Evolutionary conservation across 2,329 filamentous ascomycete genomes (phyloP).

Genomic region (Pseudogymnoascus pannorum): DNA sequence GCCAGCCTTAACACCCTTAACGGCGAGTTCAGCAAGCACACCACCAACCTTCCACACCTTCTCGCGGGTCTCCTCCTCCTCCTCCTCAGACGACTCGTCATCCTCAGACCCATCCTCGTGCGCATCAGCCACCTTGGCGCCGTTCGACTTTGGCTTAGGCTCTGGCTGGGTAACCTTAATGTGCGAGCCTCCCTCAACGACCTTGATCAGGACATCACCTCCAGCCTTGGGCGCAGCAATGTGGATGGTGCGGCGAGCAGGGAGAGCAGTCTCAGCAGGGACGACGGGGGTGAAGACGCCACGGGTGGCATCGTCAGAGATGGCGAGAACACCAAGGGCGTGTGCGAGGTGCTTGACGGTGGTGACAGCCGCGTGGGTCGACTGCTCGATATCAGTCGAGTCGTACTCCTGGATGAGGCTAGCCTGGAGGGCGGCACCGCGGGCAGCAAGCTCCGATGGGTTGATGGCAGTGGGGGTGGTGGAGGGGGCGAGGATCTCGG

Average conservation of each 20-base stretch:
- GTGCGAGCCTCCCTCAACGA: slow-evolving; percentile 81
- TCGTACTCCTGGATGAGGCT: slow-evolving; percentile 94
- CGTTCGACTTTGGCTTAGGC: slow-evolving; percentile 60
- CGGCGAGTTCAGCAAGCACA: slow-evolving; percentile 74
- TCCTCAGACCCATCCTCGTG: slow-evolving; percentile 50
- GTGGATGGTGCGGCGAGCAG: slow-evolving; percentile 76
- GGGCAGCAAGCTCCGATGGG: slow-evolving; percentile 81
- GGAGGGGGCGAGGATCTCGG: slow-evolving; percentile 72
- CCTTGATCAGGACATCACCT: slow-evolving; percentile 79
- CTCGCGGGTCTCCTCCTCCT: slow-evolving; percentile 80
- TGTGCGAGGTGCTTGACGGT: slow-evolving; percentile 85
- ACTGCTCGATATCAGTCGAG: slow-evolving; percentile 86
- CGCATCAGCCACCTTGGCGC: slow-evolving; percentile 51
- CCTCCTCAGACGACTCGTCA: slow-evolving; percentile 57
- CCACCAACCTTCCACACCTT: slow-evolving; percentile 87
- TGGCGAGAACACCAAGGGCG: slow-evolving; percentile 77
- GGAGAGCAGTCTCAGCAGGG: slow-evolving; percentile 78
- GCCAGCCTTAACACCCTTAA: slow-evolving; percentile 79
- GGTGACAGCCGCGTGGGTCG: slow-evolving; percentile 89
- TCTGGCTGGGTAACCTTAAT: slow-evolving; percentile 91
- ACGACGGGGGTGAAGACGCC: slow-evolving; percentile 76
- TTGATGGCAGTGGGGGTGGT: slow-evolving; percentile 75
- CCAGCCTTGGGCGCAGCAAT: slow-evolving; percentile 70
- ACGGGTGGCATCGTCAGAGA: slow-evolving; percentile 48
- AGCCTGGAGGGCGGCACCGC: slow-evolving; percentile 92